phyloP scores from a whole-genome alignment of 1,139 yeast genomes.

The Yamadazyma mexicana region DNA sequence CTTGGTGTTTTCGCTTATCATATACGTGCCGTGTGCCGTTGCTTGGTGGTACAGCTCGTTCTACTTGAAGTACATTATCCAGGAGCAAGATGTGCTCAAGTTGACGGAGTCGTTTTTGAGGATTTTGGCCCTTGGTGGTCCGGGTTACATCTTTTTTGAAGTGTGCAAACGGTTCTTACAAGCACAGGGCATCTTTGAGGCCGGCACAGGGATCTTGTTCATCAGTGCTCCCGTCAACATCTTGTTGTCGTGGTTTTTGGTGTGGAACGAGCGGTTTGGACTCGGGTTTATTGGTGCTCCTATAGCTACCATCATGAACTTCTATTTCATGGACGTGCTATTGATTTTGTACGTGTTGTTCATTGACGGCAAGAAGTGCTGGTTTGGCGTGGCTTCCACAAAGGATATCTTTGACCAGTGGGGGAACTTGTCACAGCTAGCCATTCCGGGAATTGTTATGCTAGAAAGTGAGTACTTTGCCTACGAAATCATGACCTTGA shows the following conservation, averaged over 20 bases:
- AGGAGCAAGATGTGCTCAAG: conserved; percentile 58
- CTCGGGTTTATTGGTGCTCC: conserved; percentile 74
- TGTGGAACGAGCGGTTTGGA: conserved; percentile 67
- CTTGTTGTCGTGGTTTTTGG: conserved; percentile 68
- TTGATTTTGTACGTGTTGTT: conserved; percentile 54
- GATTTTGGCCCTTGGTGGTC: conserved; percentile 72
- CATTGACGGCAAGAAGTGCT: conserved; percentile 68
- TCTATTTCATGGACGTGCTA: conserved; percentile 65
- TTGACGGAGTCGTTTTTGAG: conserved; percentile 68
- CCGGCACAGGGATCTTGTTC: conserved; percentile 76
- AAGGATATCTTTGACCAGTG: conserved; percentile 55
- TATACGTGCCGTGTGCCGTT: conserved; percentile 61
- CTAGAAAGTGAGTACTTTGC: conserved; percentile 73
- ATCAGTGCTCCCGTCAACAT: conserved; percentile 81
- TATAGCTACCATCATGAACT: conserved; percentile 66
- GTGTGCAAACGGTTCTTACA: conserved; percentile 80
- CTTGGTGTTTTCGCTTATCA: conserved; percentile 51
- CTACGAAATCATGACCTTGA: conserved; percentile 67
- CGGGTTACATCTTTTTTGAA: conserved; percentile 83
- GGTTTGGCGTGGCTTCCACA: conserved; percentile 59
- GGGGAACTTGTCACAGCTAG: conserved; percentile 58
- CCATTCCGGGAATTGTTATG: conserved; percentile 75
- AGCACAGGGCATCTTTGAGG: conserved; percentile 91
- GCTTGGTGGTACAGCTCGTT: conserved; percentile 68
- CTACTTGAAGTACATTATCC: conserved; percentile 52